Percentiles rank a stretch among this genome's conserved stretches.
These are phyloP conservation scores for Chlorella sp. DNA, from an alignment of 139 green algal species.

Conservation along the genomic window DNA sequence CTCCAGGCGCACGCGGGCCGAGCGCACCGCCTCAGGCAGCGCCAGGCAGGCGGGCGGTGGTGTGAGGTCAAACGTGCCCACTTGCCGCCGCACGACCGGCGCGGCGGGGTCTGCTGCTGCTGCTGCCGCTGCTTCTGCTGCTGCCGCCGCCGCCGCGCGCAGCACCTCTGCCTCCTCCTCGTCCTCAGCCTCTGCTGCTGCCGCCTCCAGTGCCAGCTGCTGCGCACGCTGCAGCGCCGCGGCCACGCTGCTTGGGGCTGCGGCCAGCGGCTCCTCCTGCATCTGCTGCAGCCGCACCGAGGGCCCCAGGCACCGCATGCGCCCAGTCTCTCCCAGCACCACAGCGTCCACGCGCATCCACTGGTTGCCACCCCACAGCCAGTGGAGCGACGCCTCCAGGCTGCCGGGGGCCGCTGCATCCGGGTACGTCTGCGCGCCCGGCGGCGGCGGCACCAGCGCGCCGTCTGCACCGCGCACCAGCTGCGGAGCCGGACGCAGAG, in stretches of 20 bases:
- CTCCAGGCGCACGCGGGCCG: constrained; percentile 46
- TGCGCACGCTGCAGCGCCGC: not conserved
- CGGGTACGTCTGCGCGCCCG: not conserved
- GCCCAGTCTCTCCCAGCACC: constrained; percentile 30
- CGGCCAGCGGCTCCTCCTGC: constrained; percentile 2
- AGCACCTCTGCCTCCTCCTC: constrained; percentile 4
- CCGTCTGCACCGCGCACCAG: constrained; percentile 4
- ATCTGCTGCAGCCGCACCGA: constrained; percentile 20
- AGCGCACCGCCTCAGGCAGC: constrained; percentile 6
- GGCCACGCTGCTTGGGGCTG: not conserved
- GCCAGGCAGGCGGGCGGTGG: constrained; percentile 29
- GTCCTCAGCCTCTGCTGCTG: not conserved
- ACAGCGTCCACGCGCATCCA: constrained; percentile 39
- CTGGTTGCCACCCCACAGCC: constrained; percentile 19
- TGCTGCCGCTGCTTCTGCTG: not conserved
- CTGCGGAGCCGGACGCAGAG: not conserved
- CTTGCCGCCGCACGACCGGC: not conserved
- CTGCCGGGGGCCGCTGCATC: not conserved
- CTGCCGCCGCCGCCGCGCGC: not conserved
- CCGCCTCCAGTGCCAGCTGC: not conserved
- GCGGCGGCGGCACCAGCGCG: not conserved
- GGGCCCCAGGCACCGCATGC: constrained; percentile 43
- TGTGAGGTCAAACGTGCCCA: constrained; percentile 30
- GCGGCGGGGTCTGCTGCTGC: not conserved
- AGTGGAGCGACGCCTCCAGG: constrained; percentile 18